Evolutionary conservation across 176 grass and related monocot species (phyloP).

Genomic region (Tuctoria greenei): DNA sequence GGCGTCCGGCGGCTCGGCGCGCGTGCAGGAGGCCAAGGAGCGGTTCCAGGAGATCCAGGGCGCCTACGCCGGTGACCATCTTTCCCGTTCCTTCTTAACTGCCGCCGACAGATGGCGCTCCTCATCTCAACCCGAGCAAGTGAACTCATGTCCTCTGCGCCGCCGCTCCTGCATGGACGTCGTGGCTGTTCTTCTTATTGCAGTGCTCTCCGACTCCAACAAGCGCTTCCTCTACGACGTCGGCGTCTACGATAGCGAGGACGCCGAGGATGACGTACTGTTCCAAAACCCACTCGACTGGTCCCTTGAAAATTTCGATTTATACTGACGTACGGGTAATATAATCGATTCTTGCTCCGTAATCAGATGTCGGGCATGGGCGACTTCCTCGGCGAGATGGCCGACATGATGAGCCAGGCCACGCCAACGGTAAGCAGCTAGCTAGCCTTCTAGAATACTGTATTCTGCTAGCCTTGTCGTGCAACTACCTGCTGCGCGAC

Average conservation of each 20-base stretch:
- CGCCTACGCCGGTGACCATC: conserved; percentile 55
- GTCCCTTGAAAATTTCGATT: too few species aligned
- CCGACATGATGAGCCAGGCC: conserved; percentile 75
- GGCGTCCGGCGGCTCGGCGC: conserved; percentile 41
- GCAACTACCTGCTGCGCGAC: not conserved
- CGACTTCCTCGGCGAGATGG: conserved; percentile 77
- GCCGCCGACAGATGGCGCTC: not conserved
- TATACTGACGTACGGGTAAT: not conserved
- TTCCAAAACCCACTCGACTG: not conserved
- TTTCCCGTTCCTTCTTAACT: not conserved
- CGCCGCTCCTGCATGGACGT: not conserved
- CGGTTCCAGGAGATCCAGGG: conserved; percentile 86
- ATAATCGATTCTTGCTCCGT: not conserved
- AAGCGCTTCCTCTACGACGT: conserved; percentile 93
- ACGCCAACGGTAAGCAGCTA: conserved; percentile 46
- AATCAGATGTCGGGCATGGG: conserved; percentile 52
- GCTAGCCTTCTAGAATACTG: not conserved
- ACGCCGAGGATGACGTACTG: conserved; percentile 40
- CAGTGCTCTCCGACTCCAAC: conserved; percentile 86
- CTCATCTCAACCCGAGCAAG: not conserved
- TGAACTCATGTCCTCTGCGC: conserved; percentile 9
- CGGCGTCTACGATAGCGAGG: conserved; percentile 66
- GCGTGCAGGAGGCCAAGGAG: conserved; percentile 68
- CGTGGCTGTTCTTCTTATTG: not conserved
- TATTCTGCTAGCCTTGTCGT: not conserved